Conservation (phyloP, 2,329 filamentous ascomycete genomes). For the Fusarium ambrosium region DNA sequence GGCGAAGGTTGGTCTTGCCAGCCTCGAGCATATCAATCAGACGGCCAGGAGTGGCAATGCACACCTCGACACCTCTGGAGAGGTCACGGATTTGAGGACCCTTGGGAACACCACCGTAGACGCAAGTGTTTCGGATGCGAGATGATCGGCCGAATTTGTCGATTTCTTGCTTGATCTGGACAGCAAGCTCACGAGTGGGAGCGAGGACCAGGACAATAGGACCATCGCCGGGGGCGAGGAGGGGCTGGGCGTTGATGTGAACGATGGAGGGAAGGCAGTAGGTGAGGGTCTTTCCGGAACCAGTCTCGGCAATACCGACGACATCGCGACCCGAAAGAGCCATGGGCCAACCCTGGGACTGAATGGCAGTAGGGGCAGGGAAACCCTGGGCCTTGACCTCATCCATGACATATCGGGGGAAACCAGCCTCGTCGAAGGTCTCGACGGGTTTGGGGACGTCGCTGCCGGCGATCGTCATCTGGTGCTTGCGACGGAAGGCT, state of each 20-base stretch:
- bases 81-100: conserved; percentile 97
- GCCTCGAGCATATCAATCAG: conserved; percentile 99
- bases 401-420: conserved; percentile 96
- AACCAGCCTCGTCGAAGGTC: conserved; percentile 97
- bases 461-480: conserved; percentile 84
- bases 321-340: conserved; percentile 97
- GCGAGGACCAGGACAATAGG: conserved; percentile 97
- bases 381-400: conserved; percentile 99
- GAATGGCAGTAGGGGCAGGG: conserved; percentile 91
- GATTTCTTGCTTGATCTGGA: conserved; percentile 98
- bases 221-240: conserved; percentile 93
- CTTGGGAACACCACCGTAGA: conserved; percentile 99
- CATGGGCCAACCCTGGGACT: conserved; percentile 99
- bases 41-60: conserved; percentile 97
- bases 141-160: conserved; percentile 99
- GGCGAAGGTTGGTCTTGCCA: conserved; percentile 97
- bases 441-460: conserved; percentile 94
- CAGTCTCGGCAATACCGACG: conserved; percentile 98
- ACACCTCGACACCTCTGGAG: conserved; percentile 94
- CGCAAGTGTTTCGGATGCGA: conserved; percentile 97
- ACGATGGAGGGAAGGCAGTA: conserved; percentile 99
- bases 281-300: conserved; percentile 98
- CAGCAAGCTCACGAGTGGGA: conserved; percentile 96
- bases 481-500: conserved; percentile 86
- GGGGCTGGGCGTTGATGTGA: conserved; percentile 98